Conservation (phyloP, 2,329 filamentous ascomycete genomes). For the Balansia obtecta region DNA sequence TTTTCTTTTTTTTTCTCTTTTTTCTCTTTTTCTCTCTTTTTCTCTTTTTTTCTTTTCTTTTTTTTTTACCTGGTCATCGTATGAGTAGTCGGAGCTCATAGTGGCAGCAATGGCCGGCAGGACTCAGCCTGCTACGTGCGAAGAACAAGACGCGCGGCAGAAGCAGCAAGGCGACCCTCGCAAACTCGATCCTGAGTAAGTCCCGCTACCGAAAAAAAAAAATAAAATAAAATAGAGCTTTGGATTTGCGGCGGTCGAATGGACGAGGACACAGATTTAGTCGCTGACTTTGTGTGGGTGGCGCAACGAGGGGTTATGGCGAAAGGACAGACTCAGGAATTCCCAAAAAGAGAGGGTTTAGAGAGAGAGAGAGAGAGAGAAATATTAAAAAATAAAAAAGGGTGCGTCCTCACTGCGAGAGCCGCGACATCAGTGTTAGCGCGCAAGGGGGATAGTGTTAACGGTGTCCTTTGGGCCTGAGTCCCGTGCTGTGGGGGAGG, state of each 20-base stretch:
- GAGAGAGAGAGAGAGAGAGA: neutral
- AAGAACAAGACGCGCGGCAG: neutral
- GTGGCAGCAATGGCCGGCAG: slow-evolving; percentile 26
- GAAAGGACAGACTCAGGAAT: neutral
- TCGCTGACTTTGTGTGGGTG: neutral
- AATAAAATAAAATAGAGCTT: too few relatives aligned
- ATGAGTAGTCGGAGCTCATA: slow-evolving; percentile 94
- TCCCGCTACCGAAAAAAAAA: too few relatives aligned
- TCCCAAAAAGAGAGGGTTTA: neutral
- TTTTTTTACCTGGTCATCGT: slow-evolving; percentile 91
- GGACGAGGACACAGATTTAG: neutral
- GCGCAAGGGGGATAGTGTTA: neutral
- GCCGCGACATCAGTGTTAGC: neutral
- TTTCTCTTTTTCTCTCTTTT: too few relatives aligned
- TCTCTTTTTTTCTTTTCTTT: too few relatives aligned
- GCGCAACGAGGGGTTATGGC: neutral
- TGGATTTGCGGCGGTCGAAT: neutral
- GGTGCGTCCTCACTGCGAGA: neutral
- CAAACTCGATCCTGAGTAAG: too few relatives aligned
- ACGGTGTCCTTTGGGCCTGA: slow-evolving; percentile 4
- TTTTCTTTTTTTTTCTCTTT: too few relatives aligned
- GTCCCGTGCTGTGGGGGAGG: too few relatives aligned
- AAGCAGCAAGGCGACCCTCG: slow-evolving; percentile 3
- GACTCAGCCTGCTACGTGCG: slow-evolving; percentile 21
- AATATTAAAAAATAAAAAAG: neutral